Conservation (phyloP, 148 eudicot genomes). For the Gaultheria prostrata region DNA sequence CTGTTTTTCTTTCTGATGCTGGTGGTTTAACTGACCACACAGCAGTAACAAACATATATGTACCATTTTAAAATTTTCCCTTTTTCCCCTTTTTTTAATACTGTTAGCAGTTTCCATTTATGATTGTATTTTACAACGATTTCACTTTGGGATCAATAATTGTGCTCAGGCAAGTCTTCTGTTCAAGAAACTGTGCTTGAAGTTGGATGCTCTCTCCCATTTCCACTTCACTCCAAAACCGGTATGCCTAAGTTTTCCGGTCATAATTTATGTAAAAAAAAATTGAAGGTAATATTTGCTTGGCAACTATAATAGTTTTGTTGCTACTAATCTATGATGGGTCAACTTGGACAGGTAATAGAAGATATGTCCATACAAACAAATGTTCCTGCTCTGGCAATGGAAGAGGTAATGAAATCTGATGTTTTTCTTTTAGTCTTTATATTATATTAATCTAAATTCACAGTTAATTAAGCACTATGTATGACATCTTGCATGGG, state of each 20-base stretch:
- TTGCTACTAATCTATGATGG: slow-evolving; percentile 8
- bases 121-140: not conserved
- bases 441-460: not conserved
- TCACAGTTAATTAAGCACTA: not conserved
- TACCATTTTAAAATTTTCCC: not conserved
- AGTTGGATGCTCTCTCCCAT: slow-evolving; percentile 95
- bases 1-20: not conserved
- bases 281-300: not conserved
- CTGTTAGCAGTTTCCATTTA: not conserved
- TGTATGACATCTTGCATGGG: slow-evolving; percentile 22
- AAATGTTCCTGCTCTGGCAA: slow-evolving; percentile 91
- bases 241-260: slow-evolving; percentile 36
- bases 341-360: slow-evolving; percentile 53
- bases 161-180: slow-evolving; percentile 61
- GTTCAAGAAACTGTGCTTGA: slow-evolving; percentile 75
- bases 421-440: not conserved
- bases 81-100: not conserved
- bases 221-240: slow-evolving; percentile 99
- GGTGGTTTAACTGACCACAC: slow-evolving; percentile 5
- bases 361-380: slow-evolving; percentile 90
- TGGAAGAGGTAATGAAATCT: slow-evolving; percentile 79
- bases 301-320: not conserved
- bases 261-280: not conserved
- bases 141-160: not conserved
- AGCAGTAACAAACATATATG: not conserved